Percentiles rank a stretch among this genome's conserved stretches.
Conservation (phyloP, 257 asterid species). For the Solanum chmielewskii region DNA sequence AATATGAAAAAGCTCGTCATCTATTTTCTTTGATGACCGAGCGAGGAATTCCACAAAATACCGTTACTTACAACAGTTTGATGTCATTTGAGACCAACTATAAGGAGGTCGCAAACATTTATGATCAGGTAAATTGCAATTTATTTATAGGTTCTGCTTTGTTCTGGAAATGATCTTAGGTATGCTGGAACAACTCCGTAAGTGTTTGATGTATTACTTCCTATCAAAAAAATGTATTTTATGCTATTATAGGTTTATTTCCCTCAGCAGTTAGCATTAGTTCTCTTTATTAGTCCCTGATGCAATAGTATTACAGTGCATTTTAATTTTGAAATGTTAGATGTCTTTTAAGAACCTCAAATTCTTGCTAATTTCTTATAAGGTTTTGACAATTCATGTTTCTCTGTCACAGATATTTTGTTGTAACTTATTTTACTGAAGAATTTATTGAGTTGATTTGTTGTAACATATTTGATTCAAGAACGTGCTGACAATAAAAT, state of each 20-base stretch:
- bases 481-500: not conserved
- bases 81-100: slow-evolving; percentile 88
- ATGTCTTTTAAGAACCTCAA: not conserved
- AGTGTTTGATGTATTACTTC: not conserved
- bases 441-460: not conserved
- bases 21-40: slow-evolving; percentile 62
- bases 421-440: not conserved
- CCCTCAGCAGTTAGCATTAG: not conserved
- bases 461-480: not conserved
- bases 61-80: slow-evolving; percentile 87
- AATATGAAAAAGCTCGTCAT: slow-evolving; percentile 78
- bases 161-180: not conserved
- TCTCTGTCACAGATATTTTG: not conserved
- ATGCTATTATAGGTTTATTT: not conserved
- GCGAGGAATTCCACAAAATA: slow-evolving; percentile 51
- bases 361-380: not conserved
- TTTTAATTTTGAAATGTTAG: not conserved
- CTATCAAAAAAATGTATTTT: not conserved
- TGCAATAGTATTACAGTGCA: not conserved
- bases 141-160: not conserved
- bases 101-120: slow-evolving; percentile 87
- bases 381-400: not conserved
- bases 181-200: not conserved
- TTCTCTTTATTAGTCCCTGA: not conserved
- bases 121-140: slow-evolving; percentile 61